Evolutionary conservation across 139 green algal genomes (phyloP), one percentile per base, ranked within the genome.

Genomic region (Coelastrella sp.): DNA sequence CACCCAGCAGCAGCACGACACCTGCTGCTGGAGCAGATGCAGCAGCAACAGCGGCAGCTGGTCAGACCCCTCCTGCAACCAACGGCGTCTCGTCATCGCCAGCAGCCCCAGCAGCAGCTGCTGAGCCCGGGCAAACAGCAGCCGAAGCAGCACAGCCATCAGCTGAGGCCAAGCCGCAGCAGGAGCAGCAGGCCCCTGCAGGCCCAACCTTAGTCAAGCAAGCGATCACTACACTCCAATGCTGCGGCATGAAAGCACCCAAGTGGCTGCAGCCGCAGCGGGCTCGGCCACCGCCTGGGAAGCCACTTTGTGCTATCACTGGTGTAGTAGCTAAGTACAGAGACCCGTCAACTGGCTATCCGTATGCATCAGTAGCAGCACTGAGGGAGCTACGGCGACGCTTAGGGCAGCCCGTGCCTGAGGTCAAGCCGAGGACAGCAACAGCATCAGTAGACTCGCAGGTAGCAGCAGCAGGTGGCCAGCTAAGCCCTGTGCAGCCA

Each of bases 171-270:
- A 58, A 64, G 13, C 23, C 32, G 23, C 81, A 87, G 61, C n/a
- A 77, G 64, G 47, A 83, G 77, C 77, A 57, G 32, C 47, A 80
- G 77, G 64, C 10, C 17, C 77, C 76, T 13, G n/a, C 76, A 54
- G 75, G 61, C 3, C 86, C 75, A 59, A 19, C 59, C 80, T 3
- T 78, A 32, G 22, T 61, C 7, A 64, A 65, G n/a, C 57, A 91
- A 54, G 59, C n/a, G 58, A 32, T 91, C 61, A 91, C 79, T 6
- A 94, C 92, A 7, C 86, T 92, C 66, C 85, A 91, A 78, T 79
- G 88, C 20, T 74, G 23, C 76, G 90, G 91, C 87, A 94, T 93
- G 92, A 90, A 88, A 76, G 89, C 92, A 32, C 92, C 90, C 54
- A 76, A 80, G 60, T 94, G 92, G 92, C 76, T 94, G 83, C 90